Conservation (phyloP, 2,329 filamentous ascomycete genomes). For the Apiospora kogelbergensis region DNA sequence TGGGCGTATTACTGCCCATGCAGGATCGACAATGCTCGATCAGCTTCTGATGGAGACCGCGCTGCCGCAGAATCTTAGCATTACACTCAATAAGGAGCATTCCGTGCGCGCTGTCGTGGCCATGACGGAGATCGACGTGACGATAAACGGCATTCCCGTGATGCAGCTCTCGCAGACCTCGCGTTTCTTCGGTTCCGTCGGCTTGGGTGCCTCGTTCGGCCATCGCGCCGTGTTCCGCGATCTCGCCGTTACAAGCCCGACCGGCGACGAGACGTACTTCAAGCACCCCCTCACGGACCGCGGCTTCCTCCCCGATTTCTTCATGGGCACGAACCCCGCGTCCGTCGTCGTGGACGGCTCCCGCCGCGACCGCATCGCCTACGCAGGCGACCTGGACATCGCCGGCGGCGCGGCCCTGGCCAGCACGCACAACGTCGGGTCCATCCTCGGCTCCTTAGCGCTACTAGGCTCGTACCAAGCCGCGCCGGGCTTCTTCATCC, state of each 20-base stretch:
- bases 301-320: constrained; percentile 31
- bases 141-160: constrained; percentile 20
- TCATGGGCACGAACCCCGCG: constrained; percentile 34
- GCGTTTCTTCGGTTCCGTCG: constrained; percentile 30
- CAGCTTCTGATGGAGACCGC: background rate
- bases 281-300: constrained; percentile 26
- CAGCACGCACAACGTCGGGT: constrained; percentile 27
- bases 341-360: constrained; percentile 35
- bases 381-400: constrained; percentile 33
- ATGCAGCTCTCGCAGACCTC: constrained; percentile 28
- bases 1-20: constrained; percentile 16
- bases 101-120: constrained; percentile 16
- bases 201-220: constrained; percentile 31
- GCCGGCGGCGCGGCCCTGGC: constrained; percentile 24
- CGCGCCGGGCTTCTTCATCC: constrained; percentile 31
- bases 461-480: constrained; percentile 31
- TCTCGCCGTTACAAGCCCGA: constrained; percentile 13
- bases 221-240: constrained; percentile 28
- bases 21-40: constrained; percentile 15
- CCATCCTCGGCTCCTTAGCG: constrained; percentile 27
- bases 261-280: constrained; percentile 23
- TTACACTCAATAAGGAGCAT: constrained; percentile 14
- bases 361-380: constrained; percentile 33
- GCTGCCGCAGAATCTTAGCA: constrained; percentile 10
- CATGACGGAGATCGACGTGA: constrained; percentile 21